These are phyloP conservation scores for Penicillium sp. DNA, from an alignment of 2,329 filamentous ascomycete genomes.

Conservation along the genomic window DNA sequence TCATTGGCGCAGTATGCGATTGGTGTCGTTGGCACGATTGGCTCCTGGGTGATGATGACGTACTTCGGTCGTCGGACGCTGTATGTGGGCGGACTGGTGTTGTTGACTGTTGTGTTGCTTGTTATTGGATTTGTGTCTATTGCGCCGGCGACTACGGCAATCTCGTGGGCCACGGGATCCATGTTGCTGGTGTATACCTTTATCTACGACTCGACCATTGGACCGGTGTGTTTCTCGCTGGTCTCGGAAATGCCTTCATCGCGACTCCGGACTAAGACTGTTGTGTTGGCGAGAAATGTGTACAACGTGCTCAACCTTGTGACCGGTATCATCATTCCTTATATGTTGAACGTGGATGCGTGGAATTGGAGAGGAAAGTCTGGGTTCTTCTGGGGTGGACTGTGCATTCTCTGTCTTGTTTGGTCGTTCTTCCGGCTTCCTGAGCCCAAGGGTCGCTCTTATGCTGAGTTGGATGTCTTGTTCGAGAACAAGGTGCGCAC, in stretches of 20 bases:
- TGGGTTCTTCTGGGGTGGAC: slow-evolving; percentile 78
- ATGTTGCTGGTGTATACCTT: slow-evolving; percentile 55
- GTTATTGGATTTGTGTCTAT: slow-evolving; percentile 26
- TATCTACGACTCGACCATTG: slow-evolving; percentile 55
- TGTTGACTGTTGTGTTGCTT: slow-evolving; percentile 15
- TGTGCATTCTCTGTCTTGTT: slow-evolving; percentile 71
- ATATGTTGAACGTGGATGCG: slow-evolving; percentile 79
- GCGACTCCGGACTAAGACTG: slow-evolving; percentile 54
- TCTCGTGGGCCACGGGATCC: slow-evolving; percentile 43
- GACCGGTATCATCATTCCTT: slow-evolving; percentile 70
- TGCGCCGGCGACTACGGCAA: slow-evolving; percentile 18
- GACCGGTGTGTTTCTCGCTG: slow-evolving; percentile 54
- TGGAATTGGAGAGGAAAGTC: slow-evolving; percentile 83
- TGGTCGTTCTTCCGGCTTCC: slow-evolving; percentile 76
- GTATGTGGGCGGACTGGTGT: slow-evolving; percentile 32
- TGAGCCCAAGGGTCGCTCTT: slow-evolving; percentile 72
- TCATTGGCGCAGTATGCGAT: slow-evolving; percentile 60
- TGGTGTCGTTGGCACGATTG: slow-evolving; percentile 51
- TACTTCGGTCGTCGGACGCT: slow-evolving; percentile 42
- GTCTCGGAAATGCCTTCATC: slow-evolving; percentile 56
- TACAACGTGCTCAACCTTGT: slow-evolving; percentile 48
- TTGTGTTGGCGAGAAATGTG: slow-evolving; percentile 51
- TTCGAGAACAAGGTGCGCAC: slow-evolving; percentile 69
- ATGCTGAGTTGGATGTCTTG: slow-evolving; percentile 76
- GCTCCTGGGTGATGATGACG: slow-evolving; percentile 49